Conservation (phyloP, 352 stramenopile species). For the Halophytophthora polymorphica region DNA sequence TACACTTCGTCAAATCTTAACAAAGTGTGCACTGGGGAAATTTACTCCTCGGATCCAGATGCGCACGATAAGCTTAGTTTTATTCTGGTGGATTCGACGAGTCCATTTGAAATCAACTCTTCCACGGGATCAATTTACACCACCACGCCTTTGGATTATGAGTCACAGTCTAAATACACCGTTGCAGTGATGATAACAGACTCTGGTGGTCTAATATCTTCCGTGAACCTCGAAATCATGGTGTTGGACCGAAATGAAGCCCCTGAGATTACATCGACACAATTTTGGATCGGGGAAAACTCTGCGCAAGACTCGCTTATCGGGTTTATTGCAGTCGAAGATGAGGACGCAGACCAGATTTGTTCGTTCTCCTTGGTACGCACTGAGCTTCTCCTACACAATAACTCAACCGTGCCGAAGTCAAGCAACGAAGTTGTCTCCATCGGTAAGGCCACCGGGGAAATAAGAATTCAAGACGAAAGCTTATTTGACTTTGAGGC, state of each 20-base stretch:
- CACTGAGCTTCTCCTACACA: slow-evolving; percentile 11
- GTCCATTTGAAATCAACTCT: slow-evolving; percentile 17
- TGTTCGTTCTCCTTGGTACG: slow-evolving; percentile 13
- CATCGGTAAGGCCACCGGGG: slow-evolving; percentile 6
- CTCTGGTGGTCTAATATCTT: slow-evolving; percentile 8
- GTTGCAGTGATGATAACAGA: slow-evolving; percentile 11
- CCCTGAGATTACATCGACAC: slow-evolving; percentile 8
- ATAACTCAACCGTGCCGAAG: slow-evolving; percentile 8
- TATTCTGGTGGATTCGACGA: slow-evolving; percentile 4
- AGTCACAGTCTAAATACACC: slow-evolving; percentile 9
- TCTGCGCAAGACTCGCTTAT: not conserved
- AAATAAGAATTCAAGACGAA: slow-evolving; percentile 15
- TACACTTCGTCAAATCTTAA: slow-evolving; percentile 9
- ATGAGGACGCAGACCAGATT: slow-evolving; percentile 20
- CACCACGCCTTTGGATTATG: slow-evolving; percentile 16
- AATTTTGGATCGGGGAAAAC: slow-evolving; percentile 15
- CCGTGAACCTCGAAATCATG: slow-evolving; percentile 8
- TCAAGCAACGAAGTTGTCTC: slow-evolving; percentile 11
- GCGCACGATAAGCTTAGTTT: slow-evolving; percentile 10
- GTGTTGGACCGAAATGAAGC: slow-evolving; percentile 26
- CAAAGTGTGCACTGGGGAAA: slow-evolving; percentile 4
- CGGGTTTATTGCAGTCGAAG: slow-evolving; percentile 6
- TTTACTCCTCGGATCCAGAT: slow-evolving; percentile 19
- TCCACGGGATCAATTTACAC: slow-evolving; percentile 6
- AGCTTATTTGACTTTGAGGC: slow-evolving; percentile 18